phyloP scores from a whole-genome alignment of 208 protist species.

The Phytomonas francai region DNA sequence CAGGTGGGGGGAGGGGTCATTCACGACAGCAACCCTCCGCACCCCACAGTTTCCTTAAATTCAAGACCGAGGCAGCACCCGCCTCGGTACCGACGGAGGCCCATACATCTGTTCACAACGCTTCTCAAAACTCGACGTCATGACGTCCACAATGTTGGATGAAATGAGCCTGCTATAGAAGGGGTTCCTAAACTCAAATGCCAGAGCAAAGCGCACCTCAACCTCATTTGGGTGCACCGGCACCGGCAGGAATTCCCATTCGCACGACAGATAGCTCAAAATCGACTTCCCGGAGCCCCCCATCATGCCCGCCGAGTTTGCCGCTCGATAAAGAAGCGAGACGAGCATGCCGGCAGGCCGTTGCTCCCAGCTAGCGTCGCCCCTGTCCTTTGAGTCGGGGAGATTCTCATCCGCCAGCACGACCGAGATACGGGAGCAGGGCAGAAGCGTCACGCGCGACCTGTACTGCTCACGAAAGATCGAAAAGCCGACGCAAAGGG shows the following conservation, averaged over 20 bases:
- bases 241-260: slow-evolving; percentile 61
- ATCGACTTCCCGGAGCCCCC: slow-evolving; percentile 29
- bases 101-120: slow-evolving; percentile 65
- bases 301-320: slow-evolving; percentile 18
- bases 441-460: slow-evolving; percentile 51
- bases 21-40: no score
- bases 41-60: no score
- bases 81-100: slow-evolving; percentile 37
- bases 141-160: slow-evolving; percentile 65
- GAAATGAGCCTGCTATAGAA: slow-evolving; percentile 68
- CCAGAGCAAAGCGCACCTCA: slow-evolving; percentile 65
- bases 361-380: neutral
- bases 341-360: slow-evolving; percentile 18
- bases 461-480: slow-evolving; percentile 76
- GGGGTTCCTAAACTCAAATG: slow-evolving; percentile 74
- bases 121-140: slow-evolving; percentile 75
- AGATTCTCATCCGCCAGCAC: slow-evolving; percentile 35
- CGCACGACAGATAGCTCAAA: slow-evolving; percentile 48
- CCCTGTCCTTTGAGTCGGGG: neutral
- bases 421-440: slow-evolving; percentile 38
- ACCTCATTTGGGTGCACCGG: slow-evolving; percentile 30
- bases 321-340: slow-evolving; percentile 30
- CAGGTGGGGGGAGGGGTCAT: no score
- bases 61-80: slow-evolving; percentile 19
- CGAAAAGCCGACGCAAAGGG: slow-evolving; percentile 65